Conservation (phyloP, 306 rosid genomes). For the Begonia fuchsioides region DNA sequence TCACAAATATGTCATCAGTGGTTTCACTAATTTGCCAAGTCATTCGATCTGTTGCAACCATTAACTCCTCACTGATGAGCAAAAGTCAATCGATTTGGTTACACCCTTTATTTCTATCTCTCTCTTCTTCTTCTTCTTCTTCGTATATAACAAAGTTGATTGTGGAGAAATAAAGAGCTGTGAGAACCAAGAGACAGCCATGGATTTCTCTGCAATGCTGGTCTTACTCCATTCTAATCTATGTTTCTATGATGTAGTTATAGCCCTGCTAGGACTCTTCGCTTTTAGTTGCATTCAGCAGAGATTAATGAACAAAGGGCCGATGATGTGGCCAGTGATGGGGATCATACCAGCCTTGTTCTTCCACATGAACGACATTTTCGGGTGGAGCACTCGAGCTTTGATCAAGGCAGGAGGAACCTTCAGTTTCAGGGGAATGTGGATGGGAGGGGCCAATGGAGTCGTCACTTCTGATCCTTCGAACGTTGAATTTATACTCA, state of each 20-base stretch:
- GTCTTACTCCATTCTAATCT: constrained; percentile 4
- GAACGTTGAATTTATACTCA: constrained; percentile 30
- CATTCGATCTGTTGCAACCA: neutral
- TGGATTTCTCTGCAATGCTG: constrained; percentile 2
- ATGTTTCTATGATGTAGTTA: constrained; percentile 10
- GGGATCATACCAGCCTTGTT: constrained; percentile 18
- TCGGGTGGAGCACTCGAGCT: constrained; percentile 23
- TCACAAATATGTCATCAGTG: too few species aligned
- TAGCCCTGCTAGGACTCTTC: constrained; percentile 15
- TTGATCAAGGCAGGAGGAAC: constrained; percentile 30
- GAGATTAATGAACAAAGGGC: constrained; percentile 24
- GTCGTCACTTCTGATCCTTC: constrained; percentile 22
- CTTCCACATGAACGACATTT: constrained; percentile 8
- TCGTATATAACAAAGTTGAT: neutral
- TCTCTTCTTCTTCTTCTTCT: neutral
- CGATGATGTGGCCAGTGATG: constrained; percentile 32
- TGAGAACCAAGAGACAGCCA: neutral
- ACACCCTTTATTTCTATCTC: too few species aligned
- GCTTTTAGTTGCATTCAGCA: constrained; percentile 12
- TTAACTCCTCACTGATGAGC: neutral
- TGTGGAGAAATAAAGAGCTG: neutral
- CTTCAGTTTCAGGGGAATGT: constrained; percentile 23
- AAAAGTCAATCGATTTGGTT: neutral
- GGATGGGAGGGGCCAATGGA: constrained; percentile 19
- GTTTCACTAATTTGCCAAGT: too few species aligned